Evolutionary conservation across 352 stramenopile species (phyloP).

Genomic region (Aphanomyces cochlioides): DNA sequence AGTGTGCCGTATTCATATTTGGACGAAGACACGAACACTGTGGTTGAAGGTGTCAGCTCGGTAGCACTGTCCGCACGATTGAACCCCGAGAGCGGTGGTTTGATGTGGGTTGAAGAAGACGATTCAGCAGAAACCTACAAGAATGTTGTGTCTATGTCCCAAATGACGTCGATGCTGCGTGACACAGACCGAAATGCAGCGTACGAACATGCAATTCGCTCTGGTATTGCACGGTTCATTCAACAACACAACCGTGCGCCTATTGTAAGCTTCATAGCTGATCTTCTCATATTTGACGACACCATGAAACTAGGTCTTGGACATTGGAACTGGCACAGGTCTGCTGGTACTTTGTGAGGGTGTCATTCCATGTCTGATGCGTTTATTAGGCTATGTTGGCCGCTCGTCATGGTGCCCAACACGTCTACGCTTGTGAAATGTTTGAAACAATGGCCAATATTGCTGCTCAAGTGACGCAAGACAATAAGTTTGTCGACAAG

Average conservation of each 20-base stretch:
- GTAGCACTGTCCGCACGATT: constrained; percentile 69
- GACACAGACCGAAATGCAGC: constrained; percentile 71
- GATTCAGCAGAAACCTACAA: constrained; percentile 61
- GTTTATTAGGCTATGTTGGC: constrained; percentile 76
- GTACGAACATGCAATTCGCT: constrained; percentile 70
- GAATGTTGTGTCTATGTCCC: constrained; percentile 80
- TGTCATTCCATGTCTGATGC: neutral
- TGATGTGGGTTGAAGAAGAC: constrained; percentile 79
- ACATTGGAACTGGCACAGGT: constrained; percentile 79
- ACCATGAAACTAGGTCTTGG: constrained; percentile 39
- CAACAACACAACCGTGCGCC: constrained; percentile 42
- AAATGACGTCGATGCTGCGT: constrained; percentile 86
- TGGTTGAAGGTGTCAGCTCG: constrained; percentile 58
- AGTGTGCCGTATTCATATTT: constrained; percentile 78
- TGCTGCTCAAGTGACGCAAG: constrained; percentile 59
- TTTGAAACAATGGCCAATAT: constrained; percentile 81
- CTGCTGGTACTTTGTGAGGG: constrained; percentile 37
- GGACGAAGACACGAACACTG: constrained; percentile 48
- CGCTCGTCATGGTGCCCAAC: constrained; percentile 68
- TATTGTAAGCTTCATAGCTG: constrained; percentile 32
- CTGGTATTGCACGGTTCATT: constrained; percentile 55
- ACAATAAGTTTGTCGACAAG: constrained; percentile 54
- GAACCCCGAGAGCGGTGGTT: constrained; percentile 60
- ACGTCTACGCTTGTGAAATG: constrained; percentile 93
- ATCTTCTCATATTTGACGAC: too few relatives aligned